phyloP scores from a whole-genome alignment of 1,139 yeast species.

The Suhomyces guaymorum region DNA sequence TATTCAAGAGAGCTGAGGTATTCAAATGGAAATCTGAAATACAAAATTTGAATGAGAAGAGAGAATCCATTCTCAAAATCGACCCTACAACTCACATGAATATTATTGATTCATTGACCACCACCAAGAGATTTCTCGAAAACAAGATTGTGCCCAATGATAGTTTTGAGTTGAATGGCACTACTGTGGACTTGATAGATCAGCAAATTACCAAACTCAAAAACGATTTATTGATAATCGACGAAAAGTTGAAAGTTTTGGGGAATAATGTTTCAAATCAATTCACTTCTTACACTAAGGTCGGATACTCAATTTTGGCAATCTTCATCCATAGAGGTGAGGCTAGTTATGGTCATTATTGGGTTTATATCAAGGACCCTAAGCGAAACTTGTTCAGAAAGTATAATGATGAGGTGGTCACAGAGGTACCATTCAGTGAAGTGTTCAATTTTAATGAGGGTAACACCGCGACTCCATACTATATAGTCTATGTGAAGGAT shows the following conservation, averaged over 20 bases:
- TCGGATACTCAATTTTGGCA: slow-evolving; percentile 84
- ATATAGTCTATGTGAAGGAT: slow-evolving; percentile 77
- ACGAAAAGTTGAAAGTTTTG: slow-evolving; percentile 40
- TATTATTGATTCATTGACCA: slow-evolving; percentile 44
- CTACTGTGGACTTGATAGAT: slow-evolving; percentile 39
- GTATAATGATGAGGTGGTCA: slow-evolving; percentile 89
- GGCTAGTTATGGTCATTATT: slow-evolving; percentile 94
- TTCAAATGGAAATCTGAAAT: slow-evolving; percentile 65
- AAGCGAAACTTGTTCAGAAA: slow-evolving; percentile 70
- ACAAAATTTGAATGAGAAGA: slow-evolving; percentile 42
- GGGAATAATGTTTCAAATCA: slow-evolving; percentile 54
- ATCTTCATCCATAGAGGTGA: slow-evolving; percentile 94
- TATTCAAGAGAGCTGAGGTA: slow-evolving; percentile 57
- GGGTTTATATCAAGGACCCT: slow-evolving; percentile 88
- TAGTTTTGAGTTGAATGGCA: slow-evolving; percentile 27
- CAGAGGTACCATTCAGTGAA: slow-evolving; percentile 73
- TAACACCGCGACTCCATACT: slow-evolving; percentile 91
- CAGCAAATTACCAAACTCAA: slow-evolving; percentile 39
- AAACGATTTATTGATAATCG: slow-evolving; percentile 36
- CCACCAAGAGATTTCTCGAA: slow-evolving; percentile 59
- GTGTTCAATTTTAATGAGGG: slow-evolving; percentile 72
- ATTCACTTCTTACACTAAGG: slow-evolving; percentile 57
- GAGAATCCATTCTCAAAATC: slow-evolving; percentile 39
- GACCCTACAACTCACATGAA: slow-evolving; percentile 55
- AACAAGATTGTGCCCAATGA: slow-evolving; percentile 25